phyloP scores from a whole-genome alignment of 2,329 filamentous ascomycete species.

The Fusarium brevicatenulatum region DNA sequence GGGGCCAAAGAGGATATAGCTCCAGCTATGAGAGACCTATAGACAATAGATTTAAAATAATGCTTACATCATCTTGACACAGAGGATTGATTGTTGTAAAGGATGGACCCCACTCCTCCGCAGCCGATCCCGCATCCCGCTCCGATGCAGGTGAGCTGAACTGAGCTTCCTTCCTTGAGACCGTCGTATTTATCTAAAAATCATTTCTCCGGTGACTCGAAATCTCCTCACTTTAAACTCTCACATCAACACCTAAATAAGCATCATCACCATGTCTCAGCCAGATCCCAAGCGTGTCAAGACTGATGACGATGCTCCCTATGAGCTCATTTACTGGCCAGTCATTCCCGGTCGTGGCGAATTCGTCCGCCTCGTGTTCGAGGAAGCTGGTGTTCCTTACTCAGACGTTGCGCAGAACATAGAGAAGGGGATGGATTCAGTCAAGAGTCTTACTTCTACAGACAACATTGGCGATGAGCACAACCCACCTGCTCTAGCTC shows the following conservation, averaged over 20 bases:
- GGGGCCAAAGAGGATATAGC: not conserved
- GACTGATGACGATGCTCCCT: constrained; percentile 58
- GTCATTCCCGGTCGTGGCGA: constrained; percentile 78
- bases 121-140: constrained; percentile 2
- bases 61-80: not conserved
- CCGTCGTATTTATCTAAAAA: not conserved
- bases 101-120: constrained; percentile 15
- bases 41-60: not conserved
- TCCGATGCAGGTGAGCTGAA: constrained; percentile 4
- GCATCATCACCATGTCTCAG: constrained; percentile 30
- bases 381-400: constrained; percentile 73
- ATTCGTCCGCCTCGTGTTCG: constrained; percentile 76
- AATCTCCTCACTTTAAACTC: not conserved
- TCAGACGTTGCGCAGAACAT: constrained; percentile 60
- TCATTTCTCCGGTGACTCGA: not conserved
- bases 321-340: constrained; percentile 78
- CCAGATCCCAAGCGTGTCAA: constrained; percentile 45
- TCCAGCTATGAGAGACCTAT: not conserved
- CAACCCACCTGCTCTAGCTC: constrained; percentile 74
- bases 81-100: not conserved
- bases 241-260: not conserved
- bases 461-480: constrained; percentile 58
- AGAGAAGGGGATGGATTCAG: constrained; percentile 60
- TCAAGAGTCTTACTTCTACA: constrained; percentile 60
- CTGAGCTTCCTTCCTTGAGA: not conserved